Conservation (phyloP, 495 filamentous ascomycete genomes). For the Bryoglossum gracile region DNA sequence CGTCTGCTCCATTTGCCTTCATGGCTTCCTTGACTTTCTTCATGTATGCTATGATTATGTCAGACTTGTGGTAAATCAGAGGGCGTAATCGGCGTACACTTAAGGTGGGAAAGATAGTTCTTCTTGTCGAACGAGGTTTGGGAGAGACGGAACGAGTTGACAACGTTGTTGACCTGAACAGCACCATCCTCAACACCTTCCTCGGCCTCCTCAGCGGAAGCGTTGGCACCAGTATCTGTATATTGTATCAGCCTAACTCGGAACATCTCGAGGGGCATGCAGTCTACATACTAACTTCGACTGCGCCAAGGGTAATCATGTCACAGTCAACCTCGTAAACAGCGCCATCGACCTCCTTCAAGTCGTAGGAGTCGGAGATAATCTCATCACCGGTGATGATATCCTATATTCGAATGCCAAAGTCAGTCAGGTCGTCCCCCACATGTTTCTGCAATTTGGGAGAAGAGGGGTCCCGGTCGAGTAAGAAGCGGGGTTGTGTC, state of each 20-base stretch:
- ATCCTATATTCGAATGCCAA: conserved; percentile 53
- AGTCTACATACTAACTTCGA: conserved; percentile 58
- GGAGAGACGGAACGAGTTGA: conserved; percentile 84
- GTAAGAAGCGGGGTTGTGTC: conserved; percentile 11
- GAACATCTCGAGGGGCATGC: not conserved
- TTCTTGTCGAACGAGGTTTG: conserved; percentile 79
- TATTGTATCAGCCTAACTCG: conserved; percentile 7
- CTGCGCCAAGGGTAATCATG: conserved; percentile 70
- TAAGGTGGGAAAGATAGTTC: conserved; percentile 68
- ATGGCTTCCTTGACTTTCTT: conserved; percentile 71
- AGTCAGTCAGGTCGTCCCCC: conserved; percentile 8
- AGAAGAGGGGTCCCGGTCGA: not conserved
- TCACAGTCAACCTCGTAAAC: conserved; percentile 85
- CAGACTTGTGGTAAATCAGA: not conserved
- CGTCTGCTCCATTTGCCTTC: conserved; percentile 50
- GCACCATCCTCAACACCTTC: conserved; percentile 61
- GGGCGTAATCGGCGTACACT: conserved; percentile 49
- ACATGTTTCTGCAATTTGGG: not conserved
- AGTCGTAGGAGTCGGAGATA: conserved; percentile 84
- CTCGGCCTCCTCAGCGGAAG: conserved; percentile 83
- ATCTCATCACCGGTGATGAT: conserved; percentile 87
- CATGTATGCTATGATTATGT: conserved; percentile 62
- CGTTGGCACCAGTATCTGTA: conserved; percentile 88
- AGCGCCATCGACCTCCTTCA: conserved; percentile 66
- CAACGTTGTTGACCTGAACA: conserved; percentile 85